Percentiles rank a stretch among this genome's conserved stretches.
phyloP scores from a whole-genome alignment of 495 filamentous ascomycete genomes.

The Pyronema domesticum region DNA sequence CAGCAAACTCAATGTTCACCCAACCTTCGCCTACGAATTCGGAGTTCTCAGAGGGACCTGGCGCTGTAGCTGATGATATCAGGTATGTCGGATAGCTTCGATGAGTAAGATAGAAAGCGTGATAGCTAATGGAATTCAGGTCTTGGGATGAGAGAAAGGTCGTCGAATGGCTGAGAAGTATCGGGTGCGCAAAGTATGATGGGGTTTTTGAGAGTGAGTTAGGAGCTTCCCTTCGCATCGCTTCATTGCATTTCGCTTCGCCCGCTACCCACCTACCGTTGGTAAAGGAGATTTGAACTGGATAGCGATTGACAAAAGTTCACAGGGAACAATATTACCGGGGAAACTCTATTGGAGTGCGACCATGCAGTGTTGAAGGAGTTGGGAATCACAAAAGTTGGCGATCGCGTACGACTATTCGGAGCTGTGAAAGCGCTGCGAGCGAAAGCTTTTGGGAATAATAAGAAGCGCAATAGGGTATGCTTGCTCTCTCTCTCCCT shows the following conservation, averaged over 20 bases:
- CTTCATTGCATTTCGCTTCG: not conserved
- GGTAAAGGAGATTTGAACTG: not conserved
- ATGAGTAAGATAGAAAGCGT: conserved; percentile 31
- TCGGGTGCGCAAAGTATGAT: conserved; percentile 87
- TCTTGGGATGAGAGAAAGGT: conserved; percentile 86
- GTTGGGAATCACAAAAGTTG: conserved; percentile 95
- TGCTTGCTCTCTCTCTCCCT: not conserved
- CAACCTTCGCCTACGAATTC: conserved; percentile 83
- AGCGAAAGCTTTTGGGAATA: conserved; percentile 64
- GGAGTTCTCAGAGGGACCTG: conserved; percentile 69
- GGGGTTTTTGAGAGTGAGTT: conserved; percentile 58
- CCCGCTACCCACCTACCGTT: not conserved
- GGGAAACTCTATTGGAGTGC: conserved; percentile 88
- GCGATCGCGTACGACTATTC: conserved; percentile 88
- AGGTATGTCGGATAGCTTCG: conserved; percentile 32
- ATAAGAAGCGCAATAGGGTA: conserved; percentile 75
- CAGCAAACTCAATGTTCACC: conserved; percentile 40
- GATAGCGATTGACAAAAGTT: conserved; percentile 4
- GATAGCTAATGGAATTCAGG: conserved; percentile 29
- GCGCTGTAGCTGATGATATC: conserved; percentile 37
- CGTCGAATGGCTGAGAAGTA: conserved; percentile 70
- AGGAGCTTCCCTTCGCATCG: not conserved
- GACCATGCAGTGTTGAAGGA: conserved; percentile 93
- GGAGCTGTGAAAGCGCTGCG: conserved; percentile 82
- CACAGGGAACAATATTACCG: conserved; percentile 79